phyloP scores from a whole-genome alignment of 2,329 filamentous ascomycete species.

The Trichoderma simmonsii region DNA sequence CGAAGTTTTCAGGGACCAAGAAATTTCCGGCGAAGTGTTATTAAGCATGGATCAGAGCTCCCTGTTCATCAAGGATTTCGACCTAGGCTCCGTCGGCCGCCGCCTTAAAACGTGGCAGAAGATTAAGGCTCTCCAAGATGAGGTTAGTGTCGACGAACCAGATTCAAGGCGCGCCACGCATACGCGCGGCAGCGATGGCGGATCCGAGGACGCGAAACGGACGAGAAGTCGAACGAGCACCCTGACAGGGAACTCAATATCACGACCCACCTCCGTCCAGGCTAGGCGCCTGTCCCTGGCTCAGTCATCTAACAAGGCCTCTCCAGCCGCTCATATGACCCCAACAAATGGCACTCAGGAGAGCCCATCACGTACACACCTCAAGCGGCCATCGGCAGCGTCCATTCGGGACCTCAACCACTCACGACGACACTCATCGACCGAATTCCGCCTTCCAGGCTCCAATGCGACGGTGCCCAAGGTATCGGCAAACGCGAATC shows the following conservation, averaged over 20 bases:
- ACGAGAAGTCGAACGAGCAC: slow-evolving; percentile 57
- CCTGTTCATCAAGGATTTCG: slow-evolving; percentile 91
- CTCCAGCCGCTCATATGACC: slow-evolving; percentile 42
- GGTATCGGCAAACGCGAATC: slow-evolving; percentile 41
- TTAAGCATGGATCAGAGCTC: slow-evolving; percentile 94
- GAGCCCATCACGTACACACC: slow-evolving; percentile 48
- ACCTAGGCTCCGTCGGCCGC: slow-evolving; percentile 85
- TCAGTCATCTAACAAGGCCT: slow-evolving; percentile 47
- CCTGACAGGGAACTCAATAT: slow-evolving; percentile 44
- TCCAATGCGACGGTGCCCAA: slow-evolving; percentile 36
- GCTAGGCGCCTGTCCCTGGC: slow-evolving; percentile 48
- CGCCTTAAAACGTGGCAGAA: slow-evolving; percentile 95
- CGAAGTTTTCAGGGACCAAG: slow-evolving; percentile 90
- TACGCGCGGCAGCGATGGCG: slow-evolving; percentile 57
- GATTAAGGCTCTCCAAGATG: slow-evolving; percentile 86
- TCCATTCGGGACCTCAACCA: slow-evolving; percentile 80
- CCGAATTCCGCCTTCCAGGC: slow-evolving; percentile 59
- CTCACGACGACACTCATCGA: slow-evolving; percentile 82
- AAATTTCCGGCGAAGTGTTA: slow-evolving; percentile 90
- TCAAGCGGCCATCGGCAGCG: slow-evolving; percentile 70
- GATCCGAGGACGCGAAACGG: slow-evolving; percentile 51
- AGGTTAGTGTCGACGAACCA: slow-evolving; percentile 58
- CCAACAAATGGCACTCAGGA: slow-evolving; percentile 38
- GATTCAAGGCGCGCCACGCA: slow-evolving; percentile 51
- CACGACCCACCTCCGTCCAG: slow-evolving; percentile 45